phyloP scores from a whole-genome alignment of 2,329 filamentous ascomycete species.

The Aspergillus neotritici region DNA sequence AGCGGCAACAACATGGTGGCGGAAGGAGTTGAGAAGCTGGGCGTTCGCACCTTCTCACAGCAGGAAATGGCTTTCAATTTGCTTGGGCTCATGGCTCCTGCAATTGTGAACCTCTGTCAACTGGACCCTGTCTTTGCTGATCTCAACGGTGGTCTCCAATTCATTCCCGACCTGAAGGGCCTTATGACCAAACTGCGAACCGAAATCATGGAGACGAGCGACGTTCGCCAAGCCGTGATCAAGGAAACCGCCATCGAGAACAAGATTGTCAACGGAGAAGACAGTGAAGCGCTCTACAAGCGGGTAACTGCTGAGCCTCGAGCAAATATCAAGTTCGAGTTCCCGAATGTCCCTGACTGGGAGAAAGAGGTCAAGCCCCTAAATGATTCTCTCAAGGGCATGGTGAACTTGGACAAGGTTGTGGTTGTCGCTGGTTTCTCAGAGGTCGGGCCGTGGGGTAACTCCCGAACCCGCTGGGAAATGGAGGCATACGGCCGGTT shows the following conservation, averaged over 20 bases:
- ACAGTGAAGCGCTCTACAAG: conserved; percentile 88
- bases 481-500: conserved; percentile 98
- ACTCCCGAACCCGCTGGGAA: conserved; percentile 96
- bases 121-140: conserved; percentile 93
- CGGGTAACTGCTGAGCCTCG: conserved; percentile 89
- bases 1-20: conserved; percentile 96
- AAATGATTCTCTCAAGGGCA: conserved; percentile 83
- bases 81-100: conserved; percentile 88
- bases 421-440: conserved; percentile 96
- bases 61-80: conserved; percentile 99
- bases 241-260: conserved; percentile 96
- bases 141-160: conserved; percentile 94
- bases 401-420: conserved; percentile 98
- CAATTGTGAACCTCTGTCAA: conserved; percentile 93
- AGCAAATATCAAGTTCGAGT: conserved; percentile 97
- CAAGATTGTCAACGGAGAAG: conserved; percentile 92
- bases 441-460: conserved; percentile 83
- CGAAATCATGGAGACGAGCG: conserved; percentile 90
- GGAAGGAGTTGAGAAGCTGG: conserved; percentile 92
- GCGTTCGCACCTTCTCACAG: conserved; percentile 96
- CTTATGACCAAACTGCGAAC: conserved; percentile 90
- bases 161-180: conserved; percentile 91
- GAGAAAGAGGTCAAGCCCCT: conserved; percentile 83
- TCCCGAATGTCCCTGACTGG: conserved; percentile 87
- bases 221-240: conserved; percentile 85